A percentile compares a stretch with the other conserved stretches of the same genome.
These are phyloP conservation scores for Pythium rhizo-oryzae DNA, from an alignment of 352 stramenopile genomes.

Conservation along the genomic window DNA sequence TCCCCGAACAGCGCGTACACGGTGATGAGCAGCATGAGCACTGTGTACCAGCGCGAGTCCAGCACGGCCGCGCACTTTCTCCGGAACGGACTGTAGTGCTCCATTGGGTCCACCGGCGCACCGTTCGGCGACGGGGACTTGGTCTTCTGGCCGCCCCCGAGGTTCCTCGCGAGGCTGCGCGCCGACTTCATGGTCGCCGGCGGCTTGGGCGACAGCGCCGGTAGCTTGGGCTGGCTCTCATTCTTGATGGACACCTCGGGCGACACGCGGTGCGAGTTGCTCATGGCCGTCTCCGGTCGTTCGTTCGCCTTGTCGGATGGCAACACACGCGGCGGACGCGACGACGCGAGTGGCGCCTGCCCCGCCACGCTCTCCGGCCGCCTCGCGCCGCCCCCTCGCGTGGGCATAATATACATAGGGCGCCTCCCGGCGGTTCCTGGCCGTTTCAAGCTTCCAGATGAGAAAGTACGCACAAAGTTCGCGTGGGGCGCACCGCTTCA, in stretches of 20 bases:
- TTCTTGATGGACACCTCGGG: constrained; percentile 71
- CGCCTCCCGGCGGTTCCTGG: no score
- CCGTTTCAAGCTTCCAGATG: constrained; percentile 10
- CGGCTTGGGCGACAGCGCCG: constrained; percentile 60
- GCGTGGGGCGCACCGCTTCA: not conserved
- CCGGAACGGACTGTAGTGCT: constrained; percentile 43
- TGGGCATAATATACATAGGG: no score
- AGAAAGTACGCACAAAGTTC: constrained; percentile 9
- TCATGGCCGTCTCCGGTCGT: constrained; percentile 11
- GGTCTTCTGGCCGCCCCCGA: not conserved
- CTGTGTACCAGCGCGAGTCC: constrained; percentile 73
- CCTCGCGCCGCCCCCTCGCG: no score
- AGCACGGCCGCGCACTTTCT: constrained; percentile 51
- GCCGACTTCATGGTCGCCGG: constrained; percentile 45
- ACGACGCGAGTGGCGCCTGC: not conserved
- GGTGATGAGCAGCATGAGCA: constrained; percentile 91
- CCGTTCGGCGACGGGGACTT: constrained; percentile 22
- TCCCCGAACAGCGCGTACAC: constrained; percentile 93
- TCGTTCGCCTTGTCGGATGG: no score
- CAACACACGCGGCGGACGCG: no score
- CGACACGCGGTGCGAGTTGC: constrained; percentile 60
- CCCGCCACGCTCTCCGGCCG: not conserved
- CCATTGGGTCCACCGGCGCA: constrained; percentile 34
- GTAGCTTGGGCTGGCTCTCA: constrained; percentile 45
- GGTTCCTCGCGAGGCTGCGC: constrained; percentile 32